Conservation (phyloP, 2,329 filamentous ascomycete species). For the Westerdykella sp. region DNA sequence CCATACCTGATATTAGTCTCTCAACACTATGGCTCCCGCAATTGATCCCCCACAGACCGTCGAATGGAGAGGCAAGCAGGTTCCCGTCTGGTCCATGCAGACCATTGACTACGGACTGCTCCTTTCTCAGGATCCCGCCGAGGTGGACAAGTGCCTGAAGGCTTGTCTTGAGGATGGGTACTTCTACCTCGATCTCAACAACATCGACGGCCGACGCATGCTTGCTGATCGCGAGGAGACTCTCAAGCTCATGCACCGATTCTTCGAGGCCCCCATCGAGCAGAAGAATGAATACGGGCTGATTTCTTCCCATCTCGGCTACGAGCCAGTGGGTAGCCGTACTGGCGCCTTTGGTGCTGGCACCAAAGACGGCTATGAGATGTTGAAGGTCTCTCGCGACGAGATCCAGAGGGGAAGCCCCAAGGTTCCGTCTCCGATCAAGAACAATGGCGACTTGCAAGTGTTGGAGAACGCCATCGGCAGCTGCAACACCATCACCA, state of each 20-base stretch:
- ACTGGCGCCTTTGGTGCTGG: slow-evolving; percentile 23
- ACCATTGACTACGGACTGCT: slow-evolving; percentile 49
- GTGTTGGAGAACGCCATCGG: slow-evolving; percentile 25
- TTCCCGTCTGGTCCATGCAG: slow-evolving; percentile 30
- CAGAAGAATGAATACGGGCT: slow-evolving; percentile 53
- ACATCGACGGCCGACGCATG: slow-evolving; percentile 49
- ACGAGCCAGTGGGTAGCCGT: slow-evolving; percentile 24
- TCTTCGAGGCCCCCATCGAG: slow-evolving; percentile 50
- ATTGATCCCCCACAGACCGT: slow-evolving; percentile 19
- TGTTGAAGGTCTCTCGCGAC: slow-evolving; percentile 30
- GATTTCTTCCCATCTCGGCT: slow-evolving; percentile 48
- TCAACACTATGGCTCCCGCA: slow-evolving; percentile 17
- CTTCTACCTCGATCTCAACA: slow-evolving; percentile 52
- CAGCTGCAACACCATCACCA: slow-evolving; percentile 25
- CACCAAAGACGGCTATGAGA: slow-evolving; percentile 30
- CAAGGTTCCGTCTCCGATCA: slow-evolving; percentile 19
- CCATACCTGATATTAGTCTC: background rate
- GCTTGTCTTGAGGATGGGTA: slow-evolving; percentile 49
- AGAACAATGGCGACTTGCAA: slow-evolving; percentile 23
- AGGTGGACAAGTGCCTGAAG: slow-evolving; percentile 48
- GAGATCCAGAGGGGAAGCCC: slow-evolving; percentile 26
- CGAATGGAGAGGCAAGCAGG: slow-evolving; percentile 28
- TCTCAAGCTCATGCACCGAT: slow-evolving; percentile 51
- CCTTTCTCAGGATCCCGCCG: slow-evolving; percentile 50
- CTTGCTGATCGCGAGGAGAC: slow-evolving; percentile 49